Base-by-base conservation (phyloP, 2,329 filamentous ascomycete species). In the Botryosphaeria dothidea region DNA sequence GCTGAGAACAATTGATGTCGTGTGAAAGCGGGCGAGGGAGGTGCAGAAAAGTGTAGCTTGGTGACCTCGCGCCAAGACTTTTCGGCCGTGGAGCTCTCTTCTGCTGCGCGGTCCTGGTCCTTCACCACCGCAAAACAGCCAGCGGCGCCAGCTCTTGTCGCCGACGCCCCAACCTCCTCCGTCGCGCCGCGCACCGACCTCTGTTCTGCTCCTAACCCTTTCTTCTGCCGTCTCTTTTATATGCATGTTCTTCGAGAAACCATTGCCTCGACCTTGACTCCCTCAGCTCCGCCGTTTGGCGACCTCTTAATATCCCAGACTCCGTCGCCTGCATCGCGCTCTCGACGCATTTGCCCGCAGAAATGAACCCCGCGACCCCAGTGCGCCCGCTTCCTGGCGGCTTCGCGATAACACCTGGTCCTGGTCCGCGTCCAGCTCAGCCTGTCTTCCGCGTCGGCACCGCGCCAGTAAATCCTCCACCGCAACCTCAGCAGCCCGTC, bases 351-450 rank as follows among this genome's bases (percentile, higher is more conserved):
- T 29, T 41, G 52, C 29, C 46, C 7, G 34, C 52, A 48, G 51
- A 38, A 21, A 48, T 51, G 46, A 54, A 51, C 8, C 80, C 80
- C 68, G 68, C 70, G 63, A 92, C 91, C 65, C 91, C 91, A 43
- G 84, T 89, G 79, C 88, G 90, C 71, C 87, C 87, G 67, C 82
- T 92, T 54, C 91, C 91, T 49, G 91, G 91, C 80, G 88, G 89
- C 72, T 94, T 89, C 74, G 79, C 92, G 73, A 87, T 90, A 71
- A 94, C 92, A 23, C 91, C 91, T 54, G 90, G 51, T 29, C 58
- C 60, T 19, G 60, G 17, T 49, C 9, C 48, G 29, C 65, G 62
- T 21, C 52, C 62, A 17, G 19, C 62, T 29, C 62, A 58, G 52
- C 62, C 62, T 38, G 62, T 58, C 23, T 58, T 64, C 21, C 62